Evolutionary conservation across 1,284 basidiomycete genomes (phyloP), one percentile per base, ranked within the genome.

Genomic region (Pterula multifida): DNA sequence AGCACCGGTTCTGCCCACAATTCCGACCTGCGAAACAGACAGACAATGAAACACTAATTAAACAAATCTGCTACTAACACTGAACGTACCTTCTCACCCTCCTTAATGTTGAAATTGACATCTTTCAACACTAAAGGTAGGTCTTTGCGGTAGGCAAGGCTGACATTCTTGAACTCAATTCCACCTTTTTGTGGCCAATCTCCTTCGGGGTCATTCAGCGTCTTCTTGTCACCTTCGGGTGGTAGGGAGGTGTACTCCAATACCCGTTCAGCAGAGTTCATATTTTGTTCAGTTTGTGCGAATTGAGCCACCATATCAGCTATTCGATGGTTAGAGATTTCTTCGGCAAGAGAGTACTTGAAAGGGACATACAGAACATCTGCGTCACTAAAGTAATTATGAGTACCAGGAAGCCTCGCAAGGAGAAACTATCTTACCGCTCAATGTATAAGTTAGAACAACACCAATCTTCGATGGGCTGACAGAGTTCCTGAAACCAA

Each of bases 1-100:
- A 45, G 84, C 81, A 13, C 82, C 84, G 0, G 83, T 87, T 6
- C 83, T 66, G 3, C 85, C 86, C 17, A 89, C 82, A 28, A 90
- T 74, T 3, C 86, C 86, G 52, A 91, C 63, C 76, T 77, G 28
- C 28, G 6, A 6, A 15, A 32, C 6, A 32, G n/a, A n/a, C n/a
- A n/a, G n/a, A n/a, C n/a, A n/a, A n/a, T n/a, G n/a, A n/a, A 32
- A 4, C 1, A 26, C 13, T 52, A 24, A 23, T 4, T 15, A 19
- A 45, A 9, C 26, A 19, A 13, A 15, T 2, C 19, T 3, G 32
- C 36, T 35, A 15, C 3, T 25, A 2, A 50, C 24, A n/a, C 23
- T 9, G 6, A 32, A 32, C 28, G 28, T 6, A 32, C 79, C 65
- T 90, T 88, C 61, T 88, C 78, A 1, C 87, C 85, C 3, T 83